These are phyloP conservation scores for Perkinsela sp. DNA, from an alignment of 208 protist genomes.

Conservation along the genomic window DNA sequence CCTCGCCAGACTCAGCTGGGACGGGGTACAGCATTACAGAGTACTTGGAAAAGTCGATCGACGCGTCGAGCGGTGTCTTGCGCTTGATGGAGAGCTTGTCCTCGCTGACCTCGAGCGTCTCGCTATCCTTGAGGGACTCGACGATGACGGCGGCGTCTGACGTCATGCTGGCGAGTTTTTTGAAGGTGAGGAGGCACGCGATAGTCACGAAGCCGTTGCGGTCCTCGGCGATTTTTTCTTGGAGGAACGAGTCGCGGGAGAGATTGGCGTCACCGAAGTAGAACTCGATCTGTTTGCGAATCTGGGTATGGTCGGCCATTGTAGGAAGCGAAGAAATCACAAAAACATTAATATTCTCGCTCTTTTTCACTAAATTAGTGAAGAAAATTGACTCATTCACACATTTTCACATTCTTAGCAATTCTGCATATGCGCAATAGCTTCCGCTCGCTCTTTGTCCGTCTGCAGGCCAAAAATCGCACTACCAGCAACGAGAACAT, in stretches of 20 bases:
- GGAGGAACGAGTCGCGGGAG: slow-evolving; percentile 52
- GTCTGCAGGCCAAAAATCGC: slow-evolving; percentile 78
- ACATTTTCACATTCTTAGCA: no score
- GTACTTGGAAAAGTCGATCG: slow-evolving; percentile 16
- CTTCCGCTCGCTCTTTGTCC: no score
- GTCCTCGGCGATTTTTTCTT: slow-evolving; percentile 52
- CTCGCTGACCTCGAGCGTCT: slow-evolving; percentile 21
- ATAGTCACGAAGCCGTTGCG: slow-evolving; percentile 39
- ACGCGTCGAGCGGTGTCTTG: slow-evolving; percentile 35
- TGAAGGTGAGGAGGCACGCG: slow-evolving; percentile 45
- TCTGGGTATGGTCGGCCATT: slow-evolving; percentile 10
- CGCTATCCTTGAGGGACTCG: slow-evolving; percentile 20
- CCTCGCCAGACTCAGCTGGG: background rate
- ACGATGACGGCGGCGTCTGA: slow-evolving; percentile 19
- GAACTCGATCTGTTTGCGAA: slow-evolving; percentile 52
- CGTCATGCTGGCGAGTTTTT: slow-evolving; percentile 35
- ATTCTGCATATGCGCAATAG: no score
- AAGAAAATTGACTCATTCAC: no score
- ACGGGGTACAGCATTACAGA: background rate
- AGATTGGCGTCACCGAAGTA: slow-evolving; percentile 73
- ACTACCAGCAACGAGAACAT: slow-evolving; percentile 92
- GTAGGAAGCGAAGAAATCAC: no score
- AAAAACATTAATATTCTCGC: no score
- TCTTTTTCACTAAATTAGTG: no score
- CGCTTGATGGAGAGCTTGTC: slow-evolving; percentile 33